Base-by-base conservation (phyloP, 768 basidiomycete genomes). In the Botryobasidium botryosum region DNA sequence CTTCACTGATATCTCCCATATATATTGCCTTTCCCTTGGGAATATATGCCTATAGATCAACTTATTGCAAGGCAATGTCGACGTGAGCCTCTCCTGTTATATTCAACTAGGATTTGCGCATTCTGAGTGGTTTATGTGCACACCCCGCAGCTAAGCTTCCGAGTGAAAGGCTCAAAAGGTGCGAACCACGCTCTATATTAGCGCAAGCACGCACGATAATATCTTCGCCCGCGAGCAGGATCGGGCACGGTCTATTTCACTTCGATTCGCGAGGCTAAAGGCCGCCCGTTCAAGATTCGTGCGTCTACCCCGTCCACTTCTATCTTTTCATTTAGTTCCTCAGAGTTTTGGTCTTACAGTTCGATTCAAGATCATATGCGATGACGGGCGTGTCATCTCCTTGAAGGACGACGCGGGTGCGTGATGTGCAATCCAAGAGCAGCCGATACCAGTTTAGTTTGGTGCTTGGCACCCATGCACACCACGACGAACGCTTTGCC, bases 171-270 rank as follows among this genome's bases (percentile, higher is more conserved):
- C 25, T 49, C 47, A 26, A 49, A 51, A 45, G 50, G 50, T 49
- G 15, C 6, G n/a, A 17, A 12, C 20, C 21, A 0, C 1, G 21
- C 21, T 26, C 12, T 13, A 12, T 29, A 28, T 12, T 4, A 33
- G 17, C 6, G 18, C 42, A 7, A 25, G 10, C 8, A n/a, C 43
- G 13, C 6, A 36, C 5, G 8, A 44, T 35, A 23, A 33, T 29
- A 6, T n/a, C n/a, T n/a, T n/a, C n/a, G n/a, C n/a, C n/a, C n/a
- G n/a, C 3, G 4, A 43, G 15, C 17, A 55, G 53, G 44, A 6
- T 29, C 45, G 26, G 53, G 53, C 7, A 55, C 53, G 13, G 40
- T 53, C 6, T 55, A 55, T 43, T 55, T 55, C 47, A 50, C 46
- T 36, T 50, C 48, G 36, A 44, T 54, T 15, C 39, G 53, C 20